Conservation (phyloP, 306 rosid species). For the Luffa aegyptiaca region DNA sequence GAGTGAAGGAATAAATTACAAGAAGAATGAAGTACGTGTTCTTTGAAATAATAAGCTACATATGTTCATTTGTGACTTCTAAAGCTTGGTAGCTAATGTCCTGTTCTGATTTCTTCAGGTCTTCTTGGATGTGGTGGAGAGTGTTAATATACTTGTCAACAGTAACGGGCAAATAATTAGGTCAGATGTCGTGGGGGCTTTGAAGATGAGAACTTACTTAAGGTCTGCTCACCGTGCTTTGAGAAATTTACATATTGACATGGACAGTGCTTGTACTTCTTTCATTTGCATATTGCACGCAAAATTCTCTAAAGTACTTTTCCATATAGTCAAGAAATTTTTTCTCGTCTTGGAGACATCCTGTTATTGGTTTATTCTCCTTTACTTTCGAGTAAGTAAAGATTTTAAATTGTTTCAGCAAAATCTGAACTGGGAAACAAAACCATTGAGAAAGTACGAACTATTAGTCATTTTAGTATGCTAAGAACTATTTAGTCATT, state of each 20-base stretch:
- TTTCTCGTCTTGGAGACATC: background rate
- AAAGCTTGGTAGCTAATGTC: constrained; percentile 11
- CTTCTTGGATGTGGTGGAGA: constrained; percentile 99
- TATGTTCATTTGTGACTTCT: background rate
- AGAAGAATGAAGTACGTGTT: constrained; percentile 81
- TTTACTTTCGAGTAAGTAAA: background rate
- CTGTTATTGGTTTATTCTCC: background rate
- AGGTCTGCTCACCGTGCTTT: constrained; percentile 35
- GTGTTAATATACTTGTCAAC: constrained; percentile 96
- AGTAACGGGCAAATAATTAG: constrained; percentile 97
- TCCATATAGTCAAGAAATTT: background rate
- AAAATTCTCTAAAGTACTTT: background rate
- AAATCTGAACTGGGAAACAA: background rate
- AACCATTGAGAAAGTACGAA: background rate
- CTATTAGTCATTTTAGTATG: background rate
- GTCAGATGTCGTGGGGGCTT: constrained; percentile 95
- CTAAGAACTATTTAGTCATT: background rate
- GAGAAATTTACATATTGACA: background rate
- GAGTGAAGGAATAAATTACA: constrained; percentile 89
- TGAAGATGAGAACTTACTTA: constrained; percentile 97
- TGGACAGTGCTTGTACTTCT: background rate
- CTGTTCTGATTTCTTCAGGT: constrained; percentile 38
- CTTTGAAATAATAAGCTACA: background rate
- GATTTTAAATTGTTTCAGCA: background rate
- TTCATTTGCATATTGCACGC: background rate